Evolutionary conservation across 2,329 filamentous ascomycete genomes (phyloP).

Genomic region (Calonectria ilicicola): DNA sequence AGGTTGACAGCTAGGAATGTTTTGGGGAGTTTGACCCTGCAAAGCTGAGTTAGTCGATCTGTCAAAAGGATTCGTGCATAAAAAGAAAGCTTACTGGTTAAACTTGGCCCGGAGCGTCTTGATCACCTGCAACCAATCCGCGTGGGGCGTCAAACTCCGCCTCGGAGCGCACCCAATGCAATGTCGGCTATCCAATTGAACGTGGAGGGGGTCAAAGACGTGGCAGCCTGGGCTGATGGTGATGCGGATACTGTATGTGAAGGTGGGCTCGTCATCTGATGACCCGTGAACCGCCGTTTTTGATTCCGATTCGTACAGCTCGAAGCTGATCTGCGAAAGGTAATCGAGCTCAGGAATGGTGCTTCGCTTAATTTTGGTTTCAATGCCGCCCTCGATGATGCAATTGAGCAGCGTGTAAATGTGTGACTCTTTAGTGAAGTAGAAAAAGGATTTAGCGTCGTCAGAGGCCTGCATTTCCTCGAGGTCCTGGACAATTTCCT

Average conservation of each 20-base stretch:
- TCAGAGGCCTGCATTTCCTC: conserved; percentile 97
- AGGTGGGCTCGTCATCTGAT: conserved; percentile 72
- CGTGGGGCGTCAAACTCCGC: conserved; percentile 88
- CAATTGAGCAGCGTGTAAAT: conserved; percentile 99
- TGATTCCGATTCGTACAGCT: conserved; percentile 95
- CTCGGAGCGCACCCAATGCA: conserved; percentile 95
- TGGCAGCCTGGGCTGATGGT: conserved; percentile 96
- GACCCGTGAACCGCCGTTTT: conserved; percentile 59
- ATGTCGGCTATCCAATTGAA: conserved; percentile 95
- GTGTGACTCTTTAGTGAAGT: conserved; percentile 99
- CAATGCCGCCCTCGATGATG: conserved; percentile 95
- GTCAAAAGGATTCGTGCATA: conserved; percentile 21
- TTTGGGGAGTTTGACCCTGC: conserved; percentile 74
- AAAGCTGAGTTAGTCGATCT: conserved; percentile 33
- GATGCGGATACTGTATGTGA: conserved; percentile 96
- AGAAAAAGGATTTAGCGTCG: conserved; percentile 95
- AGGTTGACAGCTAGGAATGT: conserved; percentile 75
- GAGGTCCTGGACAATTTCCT: conserved; percentile 96
- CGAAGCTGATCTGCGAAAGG: conserved; percentile 96
- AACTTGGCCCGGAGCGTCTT: conserved; percentile 96
- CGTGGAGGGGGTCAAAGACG: conserved; percentile 94
- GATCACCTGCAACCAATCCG: conserved; percentile 97
- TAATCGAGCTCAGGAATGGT: conserved; percentile 98
- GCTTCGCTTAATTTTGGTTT: conserved; percentile 95
- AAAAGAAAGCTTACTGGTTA: conserved; percentile 76